These are phyloP conservation scores for Crassisporium funariophilum DNA, from an alignment of 768 basidiomycete species.

Conservation along the genomic window DNA sequence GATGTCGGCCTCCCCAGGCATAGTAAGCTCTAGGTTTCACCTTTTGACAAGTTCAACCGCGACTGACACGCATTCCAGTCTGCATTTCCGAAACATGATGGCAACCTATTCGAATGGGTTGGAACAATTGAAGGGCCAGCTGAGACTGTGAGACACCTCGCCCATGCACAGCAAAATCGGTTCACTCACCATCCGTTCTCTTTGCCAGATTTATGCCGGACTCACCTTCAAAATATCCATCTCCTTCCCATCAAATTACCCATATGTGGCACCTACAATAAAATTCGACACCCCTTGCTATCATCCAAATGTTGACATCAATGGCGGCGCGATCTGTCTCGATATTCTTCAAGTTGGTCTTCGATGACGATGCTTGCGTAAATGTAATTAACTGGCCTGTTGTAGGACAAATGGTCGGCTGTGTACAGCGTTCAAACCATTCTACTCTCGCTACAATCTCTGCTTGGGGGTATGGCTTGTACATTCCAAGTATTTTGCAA, in stretches of 20 bases:
- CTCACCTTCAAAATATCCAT: slow-evolving; percentile 84
- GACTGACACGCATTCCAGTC: slow-evolving; percentile 50
- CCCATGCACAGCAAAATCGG: neutral
- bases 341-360: slow-evolving; percentile 79
- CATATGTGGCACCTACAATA: slow-evolving; percentile 82
- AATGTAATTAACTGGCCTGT: no score
- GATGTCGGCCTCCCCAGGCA: slow-evolving; percentile 91
- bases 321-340: slow-evolving; percentile 75
- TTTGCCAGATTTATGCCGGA: slow-evolving; percentile 68
- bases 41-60: slow-evolving; percentile 4
- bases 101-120: slow-evolving; percentile 87
- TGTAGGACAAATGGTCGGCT: slow-evolving; percentile 90
- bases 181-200: slow-evolving; percentile 3
- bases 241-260: slow-evolving; percentile 85
- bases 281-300: slow-evolving; percentile 89
- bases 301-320: slow-evolving; percentile 89
- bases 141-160: slow-evolving; percentile 60
- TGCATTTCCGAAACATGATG: slow-evolving; percentile 86
- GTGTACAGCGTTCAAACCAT: slow-evolving; percentile 92
- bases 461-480: slow-evolving; percentile 74
- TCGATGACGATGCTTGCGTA: no score
- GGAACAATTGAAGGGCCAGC: slow-evolving; percentile 84
- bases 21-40: slow-evolving; percentile 51
- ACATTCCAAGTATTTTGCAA: neutral
- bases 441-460: slow-evolving; percentile 81